Conservation (phyloP, 1,139 yeast species). For the Protomyces inouyei region DNA sequence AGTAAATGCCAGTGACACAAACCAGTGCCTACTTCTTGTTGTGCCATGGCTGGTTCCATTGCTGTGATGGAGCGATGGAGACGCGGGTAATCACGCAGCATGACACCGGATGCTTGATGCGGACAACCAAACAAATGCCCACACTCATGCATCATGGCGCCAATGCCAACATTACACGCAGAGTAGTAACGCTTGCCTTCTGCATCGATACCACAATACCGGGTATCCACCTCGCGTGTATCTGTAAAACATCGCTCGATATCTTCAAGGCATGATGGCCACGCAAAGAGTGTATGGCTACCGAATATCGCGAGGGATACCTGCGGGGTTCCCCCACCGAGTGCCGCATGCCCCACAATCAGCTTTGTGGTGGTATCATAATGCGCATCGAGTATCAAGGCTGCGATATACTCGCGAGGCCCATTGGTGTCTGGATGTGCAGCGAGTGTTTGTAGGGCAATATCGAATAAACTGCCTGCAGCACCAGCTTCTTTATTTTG, state of each 20-base stretch:
- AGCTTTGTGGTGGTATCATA: conserved; percentile 61
- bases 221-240: conserved; percentile 54
- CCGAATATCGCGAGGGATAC: conserved; percentile 83
- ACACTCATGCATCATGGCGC: conserved; percentile 93
- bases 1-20: conserved; percentile 83
- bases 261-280: conserved; percentile 76
- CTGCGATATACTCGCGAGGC: conserved; percentile 65
- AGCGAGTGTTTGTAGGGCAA: conserved; percentile 68
- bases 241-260: conserved; percentile 65
- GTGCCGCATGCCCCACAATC: conserved; percentile 84
- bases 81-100: conserved; percentile 78
- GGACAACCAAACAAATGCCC: conserved; percentile 91
- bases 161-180: conserved; percentile 86
- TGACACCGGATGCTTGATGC: conserved; percentile 82
- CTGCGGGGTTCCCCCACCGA: conserved; percentile 78
- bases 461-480: conserved; percentile 68
- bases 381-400: conserved; percentile 74
- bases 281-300: conserved; percentile 82
- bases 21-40: conserved; percentile 59
- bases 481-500: conserved; percentile 70
- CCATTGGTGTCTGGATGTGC: conserved; percentile 38
- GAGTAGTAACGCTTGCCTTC: conserved; percentile 74
- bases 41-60: conserved; percentile 51
- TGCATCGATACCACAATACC: conserved; percentile 82
- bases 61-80: conserved; percentile 80